Evolutionary conservation across 352 stramenopile genomes (phyloP).

Genomic region (Plasmopara halstedii): DNA sequence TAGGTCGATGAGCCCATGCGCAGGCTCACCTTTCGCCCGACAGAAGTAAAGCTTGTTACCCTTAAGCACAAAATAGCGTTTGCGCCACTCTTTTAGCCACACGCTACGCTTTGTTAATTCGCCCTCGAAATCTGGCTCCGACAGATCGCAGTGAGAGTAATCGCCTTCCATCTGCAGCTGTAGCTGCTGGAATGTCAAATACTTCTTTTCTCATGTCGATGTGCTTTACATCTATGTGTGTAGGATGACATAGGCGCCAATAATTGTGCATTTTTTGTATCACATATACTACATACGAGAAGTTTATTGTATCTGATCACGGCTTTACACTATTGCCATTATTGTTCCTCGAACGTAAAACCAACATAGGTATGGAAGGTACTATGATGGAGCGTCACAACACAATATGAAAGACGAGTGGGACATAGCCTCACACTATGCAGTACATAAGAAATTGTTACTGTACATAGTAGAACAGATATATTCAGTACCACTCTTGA

Average conservation of each 20-base stretch:
- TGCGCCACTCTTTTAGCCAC: conserved; percentile 89
- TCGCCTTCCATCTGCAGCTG: conserved; percentile 52
- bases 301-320: too few relatives aligned
- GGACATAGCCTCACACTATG: too few relatives aligned
- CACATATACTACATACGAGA: too few relatives aligned
- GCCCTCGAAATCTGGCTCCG: conserved; percentile 80
- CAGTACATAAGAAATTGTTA: too few relatives aligned
- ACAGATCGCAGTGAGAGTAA: conserved; percentile 69
- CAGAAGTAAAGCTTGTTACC: conserved; percentile 90
- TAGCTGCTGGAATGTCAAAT: not conserved
- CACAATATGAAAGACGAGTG: too few relatives aligned
- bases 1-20: conserved; percentile 86
- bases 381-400: too few relatives aligned
- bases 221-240: not conserved
- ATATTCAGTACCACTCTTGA: too few relatives aligned
- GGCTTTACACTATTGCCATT: too few relatives aligned
- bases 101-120: conserved; percentile 88
- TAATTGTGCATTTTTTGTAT: too few relatives aligned
- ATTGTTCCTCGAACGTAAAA: too few relatives aligned
- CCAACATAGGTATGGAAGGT: too few relatives aligned
- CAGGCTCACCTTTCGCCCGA: conserved; percentile 54
- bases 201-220: not conserved
- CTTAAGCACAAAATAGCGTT: conserved; percentile 88
- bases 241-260: not conserved
- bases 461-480: too few relatives aligned